Evolutionary conservation across 2,329 filamentous ascomycete genomes (phyloP), one percentile per base, ranked within the genome.

Genomic region (Fusarium sp.): DNA sequence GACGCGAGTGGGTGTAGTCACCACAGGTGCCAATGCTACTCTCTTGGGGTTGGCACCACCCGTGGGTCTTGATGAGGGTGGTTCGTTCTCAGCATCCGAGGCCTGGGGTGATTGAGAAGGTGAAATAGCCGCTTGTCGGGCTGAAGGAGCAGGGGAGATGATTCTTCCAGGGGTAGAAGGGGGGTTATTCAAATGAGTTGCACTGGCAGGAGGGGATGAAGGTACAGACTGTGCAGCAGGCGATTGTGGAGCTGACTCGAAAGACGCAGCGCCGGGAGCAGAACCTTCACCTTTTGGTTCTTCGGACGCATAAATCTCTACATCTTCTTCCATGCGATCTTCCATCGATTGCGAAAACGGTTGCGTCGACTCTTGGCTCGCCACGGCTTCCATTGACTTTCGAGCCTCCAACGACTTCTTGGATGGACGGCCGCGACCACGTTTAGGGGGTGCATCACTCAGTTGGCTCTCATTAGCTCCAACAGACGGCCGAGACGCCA

Each of bases 61-160:
- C 4, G 85, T 82, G 2, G 86, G 86, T 54, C 84, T 87, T 7
- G 89, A 89, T 2, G 91, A 92, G 0, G 92, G 92, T 1, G 91
- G 91, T 47, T 87, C 89, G 71, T 95, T 95, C 77, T 96, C 92
- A 0, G 91, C 91, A 75, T 96, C 91, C 0, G 92, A 94, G 2
- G 91, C 91, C 71, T 93, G 91, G 0, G 90, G 90, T 2, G 91
- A 92, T 18, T 86, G 86, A 0, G 90, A 92, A 0, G 89, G 89
- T 1, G 88, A 88, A 8, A 87, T 71, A 2, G 80, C 86, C 13
- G 87, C 77, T 65, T 89, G 87, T 56, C 82, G 83, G 12, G 85
- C 83, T 7, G 83, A 82, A 2, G 82, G 80, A 0, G 82, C 82
- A 2, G 85, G 82, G 1, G 83, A 84, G 26, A 79, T 75, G 38